Evolutionary conservation across 1,284 basidiomycete genomes (phyloP).

Genomic region (Malassezia sp.): DNA sequence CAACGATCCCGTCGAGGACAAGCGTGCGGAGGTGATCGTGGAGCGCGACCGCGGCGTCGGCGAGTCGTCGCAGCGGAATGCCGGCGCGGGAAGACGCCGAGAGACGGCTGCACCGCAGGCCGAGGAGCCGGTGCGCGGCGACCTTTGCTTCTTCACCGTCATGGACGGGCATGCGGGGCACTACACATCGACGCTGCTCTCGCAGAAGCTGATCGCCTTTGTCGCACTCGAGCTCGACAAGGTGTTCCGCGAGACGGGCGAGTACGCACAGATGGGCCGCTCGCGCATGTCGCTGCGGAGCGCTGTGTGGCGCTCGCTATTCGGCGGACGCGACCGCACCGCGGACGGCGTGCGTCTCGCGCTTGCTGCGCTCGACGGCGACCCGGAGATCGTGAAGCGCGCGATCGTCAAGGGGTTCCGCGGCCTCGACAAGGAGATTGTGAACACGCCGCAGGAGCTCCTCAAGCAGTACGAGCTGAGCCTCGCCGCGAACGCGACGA

Average conservation of each 20-base stretch:
- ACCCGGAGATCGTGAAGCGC: conserved; percentile 57
- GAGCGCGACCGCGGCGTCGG: conserved; percentile 34
- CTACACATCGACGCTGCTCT: conserved; percentile 73
- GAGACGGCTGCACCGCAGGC: not conserved
- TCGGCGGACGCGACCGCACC: conserved; percentile 20
- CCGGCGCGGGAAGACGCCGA: too few species aligned
- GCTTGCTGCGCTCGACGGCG: conserved; percentile 49
- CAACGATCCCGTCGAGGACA: conserved; percentile 44
- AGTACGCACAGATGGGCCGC: conserved; percentile 38
- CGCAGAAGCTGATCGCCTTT: conserved; percentile 72
- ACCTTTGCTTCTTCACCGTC: conserved; percentile 60
- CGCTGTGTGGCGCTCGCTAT: conserved; percentile 36
- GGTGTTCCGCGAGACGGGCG: conserved; percentile 48
- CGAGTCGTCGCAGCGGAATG: conserved; percentile 3
- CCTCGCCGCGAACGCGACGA: conserved; percentile 14
- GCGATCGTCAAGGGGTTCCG: conserved; percentile 69
- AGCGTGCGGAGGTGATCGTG: conserved; percentile 42
- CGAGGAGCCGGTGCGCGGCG: conserved; percentile 20
- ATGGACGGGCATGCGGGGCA: conserved; percentile 85
- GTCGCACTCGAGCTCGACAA: conserved; percentile 64
- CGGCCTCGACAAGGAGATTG: conserved; percentile 65
- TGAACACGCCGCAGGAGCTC: conserved; percentile 62
- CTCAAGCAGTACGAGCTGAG: conserved; percentile 51
- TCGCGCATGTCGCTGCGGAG: conserved; percentile 35
- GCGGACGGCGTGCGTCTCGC: conserved; percentile 10